These are phyloP conservation scores for Aspergillus cavernicola DNA, from an alignment of 495 filamentous ascomycete species.

Conservation along the genomic window DNA sequence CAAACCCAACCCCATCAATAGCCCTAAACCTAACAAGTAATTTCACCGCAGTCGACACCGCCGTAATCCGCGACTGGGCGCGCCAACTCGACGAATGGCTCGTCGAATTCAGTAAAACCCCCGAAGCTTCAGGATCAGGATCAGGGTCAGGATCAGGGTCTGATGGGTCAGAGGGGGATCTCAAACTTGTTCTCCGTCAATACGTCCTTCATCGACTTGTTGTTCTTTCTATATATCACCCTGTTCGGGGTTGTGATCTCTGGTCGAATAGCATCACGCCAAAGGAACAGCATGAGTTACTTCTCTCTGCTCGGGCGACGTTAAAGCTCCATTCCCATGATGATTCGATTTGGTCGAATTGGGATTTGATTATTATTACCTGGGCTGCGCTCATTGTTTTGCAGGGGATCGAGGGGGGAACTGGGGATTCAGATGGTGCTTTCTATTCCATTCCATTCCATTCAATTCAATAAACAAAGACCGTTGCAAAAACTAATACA, in stretches of 20 bases:
- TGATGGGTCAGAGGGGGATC: constrained; percentile 6
- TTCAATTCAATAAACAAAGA: neutral
- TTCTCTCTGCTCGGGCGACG: constrained; percentile 1
- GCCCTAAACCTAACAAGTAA: neutral
- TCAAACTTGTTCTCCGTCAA: constrained; percentile 1
- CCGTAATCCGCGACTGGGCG: constrained; percentile 4
- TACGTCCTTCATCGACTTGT: constrained; percentile 2
- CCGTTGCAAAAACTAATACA: neutral
- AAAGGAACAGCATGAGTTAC: neutral
- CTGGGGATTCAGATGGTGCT: constrained; percentile 1
- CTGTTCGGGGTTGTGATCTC: neutral
- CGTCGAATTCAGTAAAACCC: constrained; percentile 1
- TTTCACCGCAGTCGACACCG: constrained; percentile 3
- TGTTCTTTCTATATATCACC: constrained; percentile 4
- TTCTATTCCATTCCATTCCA: neutral
- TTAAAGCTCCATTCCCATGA: constrained; percentile 2
- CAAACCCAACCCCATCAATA: neutral
- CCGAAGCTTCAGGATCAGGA: no score
- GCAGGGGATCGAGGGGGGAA: neutral
- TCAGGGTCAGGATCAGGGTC: no score
- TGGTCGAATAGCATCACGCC: constrained; percentile 2
- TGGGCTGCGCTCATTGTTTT: constrained; percentile 3
- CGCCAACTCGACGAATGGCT: constrained; percentile 5
- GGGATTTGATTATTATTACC: constrained; percentile 4
- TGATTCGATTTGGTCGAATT: constrained; percentile 6